Conservation (phyloP, 2,329 filamentous ascomycete genomes). For the Calonectria henricotiae region DNA sequence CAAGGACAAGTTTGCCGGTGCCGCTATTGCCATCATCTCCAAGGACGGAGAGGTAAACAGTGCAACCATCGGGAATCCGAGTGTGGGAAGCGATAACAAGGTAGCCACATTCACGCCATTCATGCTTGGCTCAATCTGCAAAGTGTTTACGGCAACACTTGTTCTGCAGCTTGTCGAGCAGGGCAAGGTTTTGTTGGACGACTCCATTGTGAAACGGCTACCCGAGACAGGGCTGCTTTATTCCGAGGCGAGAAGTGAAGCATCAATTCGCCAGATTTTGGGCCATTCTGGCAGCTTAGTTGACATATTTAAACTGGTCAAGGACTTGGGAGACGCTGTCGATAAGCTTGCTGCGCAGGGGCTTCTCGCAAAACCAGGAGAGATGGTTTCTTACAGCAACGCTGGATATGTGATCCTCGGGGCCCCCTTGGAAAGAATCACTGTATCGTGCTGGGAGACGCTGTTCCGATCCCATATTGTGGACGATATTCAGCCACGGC, state of each 20-base stretch:
- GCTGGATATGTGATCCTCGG: conserved; percentile 22
- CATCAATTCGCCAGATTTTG: conserved; percentile 13
- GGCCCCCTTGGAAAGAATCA: background rate
- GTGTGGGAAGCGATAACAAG: background rate
- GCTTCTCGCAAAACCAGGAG: conserved; percentile 5
- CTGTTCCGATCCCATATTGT: conserved; percentile 12
- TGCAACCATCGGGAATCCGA: conserved; percentile 1
- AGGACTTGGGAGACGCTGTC: conserved; percentile 18
- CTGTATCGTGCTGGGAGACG: background rate
- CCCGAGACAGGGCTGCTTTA: conserved; percentile 12
- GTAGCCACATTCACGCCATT: conserved; percentile 9
- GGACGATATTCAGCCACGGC: background rate
- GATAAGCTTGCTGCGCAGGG: conserved; percentile 1
- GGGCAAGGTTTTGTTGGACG: conserved; percentile 5
- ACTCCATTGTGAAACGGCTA: conserved; percentile 16
- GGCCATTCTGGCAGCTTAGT: conserved; percentile 19
- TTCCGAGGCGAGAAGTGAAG: background rate
- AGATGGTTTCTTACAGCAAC: conserved; percentile 31
- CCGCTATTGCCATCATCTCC: conserved; percentile 26
- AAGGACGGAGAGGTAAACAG: conserved; percentile 7
- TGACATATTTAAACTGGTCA: conserved; percentile 24
- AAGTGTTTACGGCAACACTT: conserved; percentile 16
- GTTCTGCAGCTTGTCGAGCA: conserved; percentile 25
- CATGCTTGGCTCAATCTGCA: conserved; percentile 30
- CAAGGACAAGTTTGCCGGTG: conserved; percentile 12